These are phyloP conservation scores for Trichoderma sp. DNA, from an alignment of 2,329 filamentous ascomycete species.

Conservation along the genomic window DNA sequence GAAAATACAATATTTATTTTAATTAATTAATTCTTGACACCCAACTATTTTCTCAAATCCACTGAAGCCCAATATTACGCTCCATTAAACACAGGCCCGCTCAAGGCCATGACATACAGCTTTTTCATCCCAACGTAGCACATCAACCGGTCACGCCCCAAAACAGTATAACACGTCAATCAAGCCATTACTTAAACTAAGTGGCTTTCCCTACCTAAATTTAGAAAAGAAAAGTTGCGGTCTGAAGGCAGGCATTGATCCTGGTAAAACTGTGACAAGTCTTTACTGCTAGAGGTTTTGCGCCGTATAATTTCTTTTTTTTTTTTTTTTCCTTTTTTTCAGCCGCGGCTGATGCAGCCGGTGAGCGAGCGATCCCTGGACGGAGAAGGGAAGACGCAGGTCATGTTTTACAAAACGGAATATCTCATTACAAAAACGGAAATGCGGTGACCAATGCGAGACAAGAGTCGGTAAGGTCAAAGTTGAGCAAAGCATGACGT, in stretches of 20 bases:
- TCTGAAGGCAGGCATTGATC: not conserved
- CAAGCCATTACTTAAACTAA: not conserved
- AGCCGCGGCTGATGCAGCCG: constrained; percentile 11
- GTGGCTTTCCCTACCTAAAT: not conserved
- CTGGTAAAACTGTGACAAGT: not conserved
- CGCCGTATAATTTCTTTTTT: not conserved
- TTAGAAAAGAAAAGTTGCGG: not conserved
- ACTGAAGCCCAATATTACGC: not conserved
- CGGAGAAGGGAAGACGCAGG: not conserved
- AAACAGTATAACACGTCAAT: not conserved
- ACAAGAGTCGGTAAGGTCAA: not conserved
- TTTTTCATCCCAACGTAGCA: not conserved
- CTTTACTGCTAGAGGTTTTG: not conserved
- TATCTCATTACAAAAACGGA: not conserved
- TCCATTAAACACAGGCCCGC: not conserved
- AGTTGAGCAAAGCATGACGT: not conserved
- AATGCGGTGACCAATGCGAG: not conserved
- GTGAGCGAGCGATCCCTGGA: not conserved
- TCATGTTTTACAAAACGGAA: not conserved
- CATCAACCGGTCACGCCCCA: not conserved
- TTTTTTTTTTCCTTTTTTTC: not conserved
- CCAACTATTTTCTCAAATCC: not conserved
- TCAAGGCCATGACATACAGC: not conserved
- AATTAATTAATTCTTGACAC: not conserved
- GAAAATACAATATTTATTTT: not conserved